Percentiles rank a stretch among this genome's conserved stretches.
phyloP scores from a whole-genome alignment of 179 eudicot genomes.

The Corrigiola litoralis region DNA sequence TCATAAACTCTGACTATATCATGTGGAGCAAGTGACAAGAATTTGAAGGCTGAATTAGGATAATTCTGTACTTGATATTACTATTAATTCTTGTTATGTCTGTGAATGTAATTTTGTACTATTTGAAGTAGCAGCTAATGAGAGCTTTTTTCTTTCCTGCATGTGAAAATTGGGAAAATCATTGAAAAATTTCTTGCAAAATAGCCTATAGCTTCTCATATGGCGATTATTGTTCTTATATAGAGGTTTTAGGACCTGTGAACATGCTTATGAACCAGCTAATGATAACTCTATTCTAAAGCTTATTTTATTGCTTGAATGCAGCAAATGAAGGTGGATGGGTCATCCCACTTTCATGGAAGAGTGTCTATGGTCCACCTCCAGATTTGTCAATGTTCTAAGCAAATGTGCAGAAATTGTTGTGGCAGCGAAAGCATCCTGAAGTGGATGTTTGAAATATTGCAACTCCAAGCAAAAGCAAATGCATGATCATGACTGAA shows the following conservation, averaged over 20 bases:
- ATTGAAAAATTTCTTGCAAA: no score
- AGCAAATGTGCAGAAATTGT: conserved; percentile 6
- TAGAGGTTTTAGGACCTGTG: neutral
- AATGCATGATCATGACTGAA: neutral
- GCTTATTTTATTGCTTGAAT: neutral
- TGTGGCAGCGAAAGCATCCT: neutral
- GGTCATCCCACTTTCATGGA: conserved; percentile 89
- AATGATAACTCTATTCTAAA: conserved; percentile 1
- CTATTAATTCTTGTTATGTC: no score
- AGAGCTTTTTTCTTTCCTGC: no score
- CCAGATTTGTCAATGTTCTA: conserved; percentile 82
- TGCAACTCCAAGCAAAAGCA: neutral
- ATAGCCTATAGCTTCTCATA: neutral
- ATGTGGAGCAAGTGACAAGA: neutral
- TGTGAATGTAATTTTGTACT: no score
- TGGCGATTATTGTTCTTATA: neutral
- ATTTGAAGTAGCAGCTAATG: no score
- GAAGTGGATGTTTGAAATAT: neutral
- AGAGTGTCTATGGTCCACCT: conserved; percentile 94
- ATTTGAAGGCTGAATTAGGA: neutral
- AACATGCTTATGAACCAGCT: neutral
- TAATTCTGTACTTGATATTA: no score
- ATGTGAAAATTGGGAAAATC: no score
- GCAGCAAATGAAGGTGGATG: conserved; percentile 68
- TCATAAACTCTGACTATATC: neutral